A percentile compares a stretch with the other conserved stretches of the same genome.
phyloP scores from a whole-genome alignment of 495 filamentous ascomycete genomes.

The Penicillium odoratum region DNA sequence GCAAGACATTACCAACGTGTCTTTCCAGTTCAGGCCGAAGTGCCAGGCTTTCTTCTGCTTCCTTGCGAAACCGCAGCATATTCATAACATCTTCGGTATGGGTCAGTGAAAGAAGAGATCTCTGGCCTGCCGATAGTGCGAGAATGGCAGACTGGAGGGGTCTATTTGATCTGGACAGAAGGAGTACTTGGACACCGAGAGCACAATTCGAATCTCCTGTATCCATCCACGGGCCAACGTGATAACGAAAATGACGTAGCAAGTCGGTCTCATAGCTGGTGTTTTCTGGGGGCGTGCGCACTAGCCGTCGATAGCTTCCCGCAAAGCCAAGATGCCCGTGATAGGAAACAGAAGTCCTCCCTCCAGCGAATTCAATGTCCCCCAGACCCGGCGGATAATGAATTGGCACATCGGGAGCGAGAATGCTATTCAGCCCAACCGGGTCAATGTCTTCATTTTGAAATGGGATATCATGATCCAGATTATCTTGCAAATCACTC shows the following conservation, averaged over 20 bases:
- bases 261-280: conserved; percentile 25
- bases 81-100: conserved; percentile 13
- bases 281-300: conserved; percentile 1
- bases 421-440: neutral
- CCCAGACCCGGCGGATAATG: neutral
- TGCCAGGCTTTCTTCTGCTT: conserved; percentile 18
- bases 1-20: conserved; percentile 14
- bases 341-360: neutral
- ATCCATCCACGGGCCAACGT: conserved; percentile 30
- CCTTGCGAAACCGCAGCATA: conserved; percentile 19
- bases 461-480: neutral
- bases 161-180: conserved; percentile 23
- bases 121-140: conserved; percentile 23
- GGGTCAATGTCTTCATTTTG: neutral
- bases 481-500: neutral
- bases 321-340: neutral
- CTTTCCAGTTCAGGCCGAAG: conserved; percentile 16
- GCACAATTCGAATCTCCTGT: conserved; percentile 26
- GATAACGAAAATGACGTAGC: conserved; percentile 29
- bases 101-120: conserved; percentile 10
- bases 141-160: conserved; percentile 23
- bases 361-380: too few species aligned
- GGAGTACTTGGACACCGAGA: conserved; percentile 21
- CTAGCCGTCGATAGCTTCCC: conserved; percentile 3
- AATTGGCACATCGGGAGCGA: neutral